Base-by-base conservation (phyloP, 768 basidiomycete species). In the Termitomyces sp. region DNA sequence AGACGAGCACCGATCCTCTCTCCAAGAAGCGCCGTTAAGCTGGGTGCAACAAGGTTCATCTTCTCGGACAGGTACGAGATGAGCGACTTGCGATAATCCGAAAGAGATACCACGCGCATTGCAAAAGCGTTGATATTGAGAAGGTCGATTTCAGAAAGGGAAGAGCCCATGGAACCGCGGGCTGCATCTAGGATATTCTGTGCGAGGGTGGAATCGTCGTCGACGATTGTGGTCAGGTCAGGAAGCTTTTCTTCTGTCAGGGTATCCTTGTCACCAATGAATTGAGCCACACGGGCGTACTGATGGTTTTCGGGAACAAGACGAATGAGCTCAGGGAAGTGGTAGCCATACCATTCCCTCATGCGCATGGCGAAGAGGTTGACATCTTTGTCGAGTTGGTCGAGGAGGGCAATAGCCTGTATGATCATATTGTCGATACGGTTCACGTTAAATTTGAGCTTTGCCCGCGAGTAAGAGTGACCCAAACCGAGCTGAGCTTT, bases 361-460 rank as follows among this genome's bases (percentile, higher is more conserved):
- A 97, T 86, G 34, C 96, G 90, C 96, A 98, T 98, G 19, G 94
- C 89, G 70, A 98, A 98, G 30, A 95, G 84, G 77, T 98, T 98
- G 71, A 98, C 93, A 70, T 98, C 96, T 78, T 98, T 98, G 82
- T 98, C 96, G 65, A 98, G 88, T 66, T 98, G 95, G 75, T 98
- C 96, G 64, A 97, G 90, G 55, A 98, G 86, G 5, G 95, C 91
- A 68, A 98, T 98, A 57, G 96, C 96, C 73, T 98, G 96, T 64
- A 98, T 98, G 74, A 98, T 98, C 96, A 98, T 98, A 79, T 98
- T 97, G 74, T 97, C 94, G 54, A 91, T 83, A 51, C 92, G 81
- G 78, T 95, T 95, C 53, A 94, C 92, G 72, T 94, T 95, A 82
- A 93, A 98, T 75, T 98, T 98, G 59, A 98, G 88, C 70, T 98